These are phyloP conservation scores for Clavispora carvajalis DNA, from an alignment of 805 yeast species.

Conservation along the genomic window DNA sequence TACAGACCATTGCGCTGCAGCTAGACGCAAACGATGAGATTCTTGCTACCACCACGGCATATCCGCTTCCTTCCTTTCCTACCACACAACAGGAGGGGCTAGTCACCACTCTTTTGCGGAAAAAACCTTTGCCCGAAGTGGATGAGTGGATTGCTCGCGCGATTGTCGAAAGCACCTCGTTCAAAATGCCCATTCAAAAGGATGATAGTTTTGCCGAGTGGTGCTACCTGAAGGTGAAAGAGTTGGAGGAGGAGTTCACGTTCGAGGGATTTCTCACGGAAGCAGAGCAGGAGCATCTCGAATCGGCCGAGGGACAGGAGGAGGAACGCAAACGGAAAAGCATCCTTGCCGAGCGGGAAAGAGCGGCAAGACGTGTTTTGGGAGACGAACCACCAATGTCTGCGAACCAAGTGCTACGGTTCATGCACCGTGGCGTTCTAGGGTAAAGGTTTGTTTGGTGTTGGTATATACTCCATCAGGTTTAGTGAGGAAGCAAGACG, in stretches of 20 bases:
- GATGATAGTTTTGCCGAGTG: slow-evolving; percentile 68
- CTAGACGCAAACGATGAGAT: slow-evolving; percentile 56
- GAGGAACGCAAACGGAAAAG: slow-evolving; percentile 20
- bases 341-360: slow-evolving; percentile 14
- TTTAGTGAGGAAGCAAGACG: no score
- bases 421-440: slow-evolving; percentile 33
- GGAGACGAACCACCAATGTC: slow-evolving; percentile 23
- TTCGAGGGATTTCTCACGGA: slow-evolving; percentile 59
- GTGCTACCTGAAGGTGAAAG: slow-evolving; percentile 55
- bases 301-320: slow-evolving; percentile 28
- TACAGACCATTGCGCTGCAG: slow-evolving; percentile 69
- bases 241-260: slow-evolving; percentile 49
- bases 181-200: slow-evolving; percentile 23
- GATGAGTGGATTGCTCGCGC: slow-evolving; percentile 67
- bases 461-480: no score
- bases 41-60: slow-evolving; percentile 66
- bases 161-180: slow-evolving; percentile 13
- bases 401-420: slow-evolving; percentile 33
- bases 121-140: slow-evolving; percentile 87
- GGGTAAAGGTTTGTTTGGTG: no score
- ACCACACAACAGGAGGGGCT: slow-evolving; percentile 78
- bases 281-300: slow-evolving; percentile 35
- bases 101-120: slow-evolving; percentile 77
- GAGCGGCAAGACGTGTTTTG: slow-evolving; percentile 24
- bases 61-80: slow-evolving; percentile 82